Evolutionary conservation across 2,329 filamentous ascomycete species (phyloP), one percentile per base, ranked within the genome.

Genomic region (Xylogone sp.): DNA sequence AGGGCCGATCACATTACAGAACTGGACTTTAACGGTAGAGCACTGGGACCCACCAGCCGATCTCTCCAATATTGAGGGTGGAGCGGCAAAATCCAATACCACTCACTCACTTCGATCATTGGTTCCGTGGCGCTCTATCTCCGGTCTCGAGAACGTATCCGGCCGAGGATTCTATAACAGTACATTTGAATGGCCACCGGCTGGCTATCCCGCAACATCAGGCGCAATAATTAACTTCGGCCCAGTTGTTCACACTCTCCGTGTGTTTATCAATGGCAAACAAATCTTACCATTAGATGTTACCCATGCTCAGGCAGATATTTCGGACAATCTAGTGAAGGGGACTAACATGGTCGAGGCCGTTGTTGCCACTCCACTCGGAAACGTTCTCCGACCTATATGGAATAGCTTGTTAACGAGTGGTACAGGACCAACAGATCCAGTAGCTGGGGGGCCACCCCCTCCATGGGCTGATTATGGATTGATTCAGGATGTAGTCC

Each of bases 1-100:
- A 16, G 8, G 5, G 34, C 18, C 59, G 3, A 55, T 64, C 34
- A 62, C 56, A 19, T 60, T 73, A 1, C 54, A 50, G 2, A 62
- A 64, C 27, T 75, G 71, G 71, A 64, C 59, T 1, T 54, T 74
- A 1, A 60, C 54, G 1, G 60, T 69, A 12, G 70, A 74, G 54
- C 64, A 67, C 53, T 75, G 71, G 71, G 58, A 59, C 6, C 63
- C 70, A 5, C 69, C 70, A 1, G 42, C 57, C 5, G 59, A 74
- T 48, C 52, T 69, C 9, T 67, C 55, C 34, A 51, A 66, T 29
- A 50, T 61, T 8, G 34, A 53, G 1, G 51, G 50, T n/a, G 53
- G 50, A 19, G 46, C 63, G 16, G 39, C 60, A 21, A 53, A 61
- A 50, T 52, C 58, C 13, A 70, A 70, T 46, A 65, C 62, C 1